Conservation (phyloP, 768 basidiomycete species). For the Hydnomerulius pinastri region DNA sequence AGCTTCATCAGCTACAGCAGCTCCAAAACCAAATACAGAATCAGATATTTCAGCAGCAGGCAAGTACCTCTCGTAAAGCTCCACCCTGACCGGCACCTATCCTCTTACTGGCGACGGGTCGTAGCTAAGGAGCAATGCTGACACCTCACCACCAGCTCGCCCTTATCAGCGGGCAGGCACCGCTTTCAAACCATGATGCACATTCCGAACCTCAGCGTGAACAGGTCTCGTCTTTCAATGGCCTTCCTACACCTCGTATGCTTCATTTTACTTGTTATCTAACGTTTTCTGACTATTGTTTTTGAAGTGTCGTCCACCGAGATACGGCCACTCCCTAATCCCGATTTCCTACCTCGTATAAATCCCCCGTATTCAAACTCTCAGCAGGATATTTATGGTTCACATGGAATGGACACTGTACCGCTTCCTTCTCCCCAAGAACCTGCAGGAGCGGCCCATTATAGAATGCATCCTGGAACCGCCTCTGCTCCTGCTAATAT, state of each 20-base stretch:
- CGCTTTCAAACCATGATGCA: slow-evolving; percentile 38
- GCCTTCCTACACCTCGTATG: slow-evolving; percentile 71
- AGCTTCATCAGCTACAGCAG: slow-evolving; percentile 76
- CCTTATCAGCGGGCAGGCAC: slow-evolving; percentile 54
- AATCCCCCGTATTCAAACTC: slow-evolving; percentile 45
- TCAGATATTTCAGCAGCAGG: slow-evolving; percentile 91
- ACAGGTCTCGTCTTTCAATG: slow-evolving; percentile 41
- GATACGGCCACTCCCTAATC: slow-evolving; percentile 58
- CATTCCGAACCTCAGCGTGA: slow-evolving; percentile 37
- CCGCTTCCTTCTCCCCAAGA: slow-evolving; percentile 33
- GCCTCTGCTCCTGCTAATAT: slow-evolving; percentile 74
- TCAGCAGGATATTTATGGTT: slow-evolving; percentile 26
- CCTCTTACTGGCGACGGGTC: slow-evolving; percentile 4
- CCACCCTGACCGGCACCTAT: background rate
- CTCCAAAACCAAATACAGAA: slow-evolving; percentile 84
- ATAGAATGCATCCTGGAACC: slow-evolving; percentile 41
- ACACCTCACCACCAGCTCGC: slow-evolving; percentile 52
- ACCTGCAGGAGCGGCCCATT: slow-evolving; percentile 27
- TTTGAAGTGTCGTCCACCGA: slow-evolving; percentile 61
- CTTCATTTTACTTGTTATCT: slow-evolving; percentile 13
- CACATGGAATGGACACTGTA: slow-evolving; percentile 26
- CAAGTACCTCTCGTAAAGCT: slow-evolving; percentile 32
- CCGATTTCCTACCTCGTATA: slow-evolving; percentile 66
- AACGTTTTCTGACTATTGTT: slow-evolving; percentile 12
- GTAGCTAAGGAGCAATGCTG: slow-evolving; percentile 11